These are phyloP conservation scores for Leptographium lundbergii DNA, from an alignment of 2,329 filamentous ascomycete genomes.

Conservation along the genomic window DNA sequence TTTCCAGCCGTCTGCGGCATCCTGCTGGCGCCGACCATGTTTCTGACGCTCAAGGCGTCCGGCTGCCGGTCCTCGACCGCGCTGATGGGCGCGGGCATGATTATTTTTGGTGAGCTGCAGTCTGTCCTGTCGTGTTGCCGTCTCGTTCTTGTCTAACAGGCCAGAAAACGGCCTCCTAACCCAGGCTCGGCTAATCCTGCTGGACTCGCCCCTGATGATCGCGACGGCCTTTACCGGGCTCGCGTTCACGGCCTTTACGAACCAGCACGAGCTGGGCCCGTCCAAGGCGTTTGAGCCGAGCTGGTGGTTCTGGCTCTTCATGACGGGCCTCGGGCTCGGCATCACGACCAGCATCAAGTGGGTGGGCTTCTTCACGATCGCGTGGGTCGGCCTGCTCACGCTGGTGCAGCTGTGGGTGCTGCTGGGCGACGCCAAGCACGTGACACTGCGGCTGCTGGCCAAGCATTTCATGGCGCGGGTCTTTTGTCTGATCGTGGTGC, in stretches of 20 bases:
- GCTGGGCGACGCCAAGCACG: constrained; percentile 75
- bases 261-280: constrained; percentile 90
- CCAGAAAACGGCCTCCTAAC: constrained; percentile 90
- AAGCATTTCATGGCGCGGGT: constrained; percentile 88
- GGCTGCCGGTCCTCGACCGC: constrained; percentile 83
- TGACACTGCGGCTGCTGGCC: constrained; percentile 73
- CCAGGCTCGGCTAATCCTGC: constrained; percentile 86
- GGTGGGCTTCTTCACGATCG: constrained; percentile 97
- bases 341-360: constrained; percentile 94
- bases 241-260: constrained; percentile 84
- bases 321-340: constrained; percentile 77
- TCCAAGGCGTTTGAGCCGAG: constrained; percentile 72
- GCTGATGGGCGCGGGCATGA: constrained; percentile 66
- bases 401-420: constrained; percentile 89
- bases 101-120: constrained; percentile 72
- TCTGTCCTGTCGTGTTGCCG: neutral
- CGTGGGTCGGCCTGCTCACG: constrained; percentile 90
- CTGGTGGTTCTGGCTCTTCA: constrained; percentile 97
- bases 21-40: constrained; percentile 80
- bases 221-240: constrained; percentile 88
- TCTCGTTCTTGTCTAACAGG: neutral
- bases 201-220: constrained; percentile 88
- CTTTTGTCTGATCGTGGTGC: constrained; percentile 87
- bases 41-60: constrained; percentile 80
- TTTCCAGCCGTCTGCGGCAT: constrained; percentile 85